Evolutionary conservation across 1,284 basidiomycete genomes (phyloP), one percentile per base, ranked within the genome.

Genomic region (Papiliotrema laurentii): DNA sequence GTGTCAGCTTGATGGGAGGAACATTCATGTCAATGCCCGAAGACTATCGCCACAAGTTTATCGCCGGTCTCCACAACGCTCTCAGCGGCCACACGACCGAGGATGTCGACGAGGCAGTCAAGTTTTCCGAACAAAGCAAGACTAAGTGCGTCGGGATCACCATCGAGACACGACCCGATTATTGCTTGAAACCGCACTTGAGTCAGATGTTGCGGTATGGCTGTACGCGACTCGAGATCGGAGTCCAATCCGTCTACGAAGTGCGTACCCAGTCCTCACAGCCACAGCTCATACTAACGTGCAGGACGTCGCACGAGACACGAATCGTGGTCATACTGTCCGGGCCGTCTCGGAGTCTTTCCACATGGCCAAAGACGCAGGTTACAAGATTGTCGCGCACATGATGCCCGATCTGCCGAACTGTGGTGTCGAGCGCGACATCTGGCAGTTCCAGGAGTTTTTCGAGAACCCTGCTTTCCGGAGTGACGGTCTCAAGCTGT

Each of bases 11-110:
- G 62, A 99, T 99, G 94, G 96, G 94, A 28, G 94, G 94, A 39
- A 99, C 94, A 4, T 98, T 99, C 74, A 97, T 99, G 93, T 96
- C 90, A 62, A 92, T 97, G 83, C 86, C 93, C 21, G 91, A 97
- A 72, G 89, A 91, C 38, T 98, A 99, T 69, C 82, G 94, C 49
- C 85, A 84, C 60, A 84, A 87, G 56, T 99, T 99, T 64, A 83
- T 98, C 51, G 93, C 94, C 0, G 93, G 97, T 56, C 79, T 99
- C 44, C 96, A 98, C 73, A 98, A 98, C 68, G 93, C 96, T 0
- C 78, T 99, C 6, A 93, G 89, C 18, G 96, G 96, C 0, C 93
- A 88, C 69, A 97, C 93, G 2, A 89, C 90, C 1, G 80, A 83
- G 5, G 88, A 97, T 65, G 83, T 98, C 16, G 96, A 98, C 63